Evolutionary conservation across 768 basidiomycete species (phyloP).

Genomic region (Macrolepiota dolichaula): DNA sequence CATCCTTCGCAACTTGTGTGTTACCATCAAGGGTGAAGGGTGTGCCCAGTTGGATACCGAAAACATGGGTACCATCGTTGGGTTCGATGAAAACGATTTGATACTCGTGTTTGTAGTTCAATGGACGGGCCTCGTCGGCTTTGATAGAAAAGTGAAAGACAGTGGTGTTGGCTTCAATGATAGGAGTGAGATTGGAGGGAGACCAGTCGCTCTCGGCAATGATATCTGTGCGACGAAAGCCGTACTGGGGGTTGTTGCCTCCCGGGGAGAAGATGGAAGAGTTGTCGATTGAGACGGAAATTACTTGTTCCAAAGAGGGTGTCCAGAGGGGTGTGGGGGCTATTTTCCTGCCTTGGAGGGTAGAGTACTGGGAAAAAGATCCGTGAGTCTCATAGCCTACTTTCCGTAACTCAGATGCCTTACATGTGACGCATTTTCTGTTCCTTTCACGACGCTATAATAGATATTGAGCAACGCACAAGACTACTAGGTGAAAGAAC

Average conservation of each 20-base stretch:
- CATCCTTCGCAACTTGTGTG: slow-evolving; percentile 34
- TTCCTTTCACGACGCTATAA: slow-evolving; percentile 52
- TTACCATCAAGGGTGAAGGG: slow-evolving; percentile 55
- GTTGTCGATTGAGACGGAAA: slow-evolving; percentile 55
- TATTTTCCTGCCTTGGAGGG: slow-evolving; percentile 32
- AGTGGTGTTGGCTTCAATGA: slow-evolving; percentile 38
- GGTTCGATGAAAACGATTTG: slow-evolving; percentile 65
- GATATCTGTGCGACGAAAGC: slow-evolving; percentile 59
- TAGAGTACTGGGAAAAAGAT: slow-evolving; percentile 34
- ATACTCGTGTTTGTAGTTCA: slow-evolving; percentile 59
- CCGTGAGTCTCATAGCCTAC: not conserved
- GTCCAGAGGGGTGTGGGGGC: slow-evolving; percentile 50
- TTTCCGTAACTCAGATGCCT: slow-evolving; percentile 12
- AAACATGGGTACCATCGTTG: slow-evolving; percentile 55
- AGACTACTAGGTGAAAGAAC: slow-evolving; percentile 16
- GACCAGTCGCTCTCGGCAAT: slow-evolving; percentile 45
- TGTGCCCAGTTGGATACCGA: slow-evolving; percentile 56
- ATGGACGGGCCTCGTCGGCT: slow-evolving; percentile 26
- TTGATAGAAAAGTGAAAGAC: slow-evolving; percentile 51
- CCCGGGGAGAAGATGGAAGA: slow-evolving; percentile 55
- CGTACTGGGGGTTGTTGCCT: slow-evolving; percentile 42
- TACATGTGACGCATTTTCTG: slow-evolving; percentile 48
- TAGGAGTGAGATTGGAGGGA: slow-evolving; percentile 30
- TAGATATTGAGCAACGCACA: not conserved
- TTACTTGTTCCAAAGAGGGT: slow-evolving; percentile 39